phyloP scores from a whole-genome alignment of 2,329 filamentous ascomycete genomes.

The Dactylellina parvicollis region DNA sequence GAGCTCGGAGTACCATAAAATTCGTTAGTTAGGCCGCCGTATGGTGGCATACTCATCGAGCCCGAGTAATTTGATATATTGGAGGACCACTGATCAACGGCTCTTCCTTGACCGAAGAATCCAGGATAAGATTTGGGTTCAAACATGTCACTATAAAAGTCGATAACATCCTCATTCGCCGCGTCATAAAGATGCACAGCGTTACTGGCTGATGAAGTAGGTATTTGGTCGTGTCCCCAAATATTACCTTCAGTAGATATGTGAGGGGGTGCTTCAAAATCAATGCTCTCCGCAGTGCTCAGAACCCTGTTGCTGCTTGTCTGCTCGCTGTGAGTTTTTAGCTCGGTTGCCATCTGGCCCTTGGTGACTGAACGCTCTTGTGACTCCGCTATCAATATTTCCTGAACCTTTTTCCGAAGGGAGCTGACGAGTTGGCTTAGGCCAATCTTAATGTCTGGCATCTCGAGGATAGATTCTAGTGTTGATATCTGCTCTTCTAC shows the following conservation, averaged over 20 bases:
- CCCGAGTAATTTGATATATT: not conserved
- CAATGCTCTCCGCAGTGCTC: too few species aligned
- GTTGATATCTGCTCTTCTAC: not conserved
- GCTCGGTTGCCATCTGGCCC: too few species aligned
- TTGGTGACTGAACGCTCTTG: too few species aligned
- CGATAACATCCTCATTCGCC: not conserved
- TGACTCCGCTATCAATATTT: not conserved
- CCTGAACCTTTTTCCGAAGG: not conserved
- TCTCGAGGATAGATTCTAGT: slow-evolving; percentile 1
- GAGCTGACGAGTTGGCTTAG: not conserved
- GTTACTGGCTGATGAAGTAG: not conserved
- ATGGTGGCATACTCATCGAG: not conserved
- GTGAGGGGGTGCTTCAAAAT: too few species aligned
- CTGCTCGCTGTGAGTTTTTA: too few species aligned
- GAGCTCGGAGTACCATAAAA: not conserved
- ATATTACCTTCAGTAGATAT: too few species aligned
- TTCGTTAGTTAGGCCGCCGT: not conserved
- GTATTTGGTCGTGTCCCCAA: too few species aligned
- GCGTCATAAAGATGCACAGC: not conserved
- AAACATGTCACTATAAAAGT: not conserved
- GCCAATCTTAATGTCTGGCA: not conserved
- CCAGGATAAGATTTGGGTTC: not conserved
- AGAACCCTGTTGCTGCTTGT: too few species aligned
- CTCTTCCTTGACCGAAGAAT: not conserved
- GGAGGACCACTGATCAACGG: not conserved